Percentiles rank a stretch among this genome's conserved stretches.
These are phyloP conservation scores for Ambrosiella xylebori DNA, from an alignment of 2,329 filamentous ascomycete genomes.

Conservation along the genomic window DNA sequence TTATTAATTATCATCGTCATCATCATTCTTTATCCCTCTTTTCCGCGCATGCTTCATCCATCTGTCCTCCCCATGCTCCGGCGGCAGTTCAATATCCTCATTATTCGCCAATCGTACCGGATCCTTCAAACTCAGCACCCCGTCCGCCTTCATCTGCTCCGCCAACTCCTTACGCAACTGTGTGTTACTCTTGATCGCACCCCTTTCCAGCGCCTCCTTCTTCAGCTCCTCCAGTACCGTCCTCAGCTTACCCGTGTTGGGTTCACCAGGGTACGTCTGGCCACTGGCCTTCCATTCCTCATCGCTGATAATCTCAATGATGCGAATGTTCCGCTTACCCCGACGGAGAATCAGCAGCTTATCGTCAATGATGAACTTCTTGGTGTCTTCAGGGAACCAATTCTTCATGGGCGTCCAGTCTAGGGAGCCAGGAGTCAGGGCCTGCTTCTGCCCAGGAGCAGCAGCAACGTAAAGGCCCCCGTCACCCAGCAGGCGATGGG, in stretches of 20 bases:
- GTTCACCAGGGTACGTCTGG: constrained; percentile 35
- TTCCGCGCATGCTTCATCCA: constrained; percentile 1
- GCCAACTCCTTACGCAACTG: constrained; percentile 19
- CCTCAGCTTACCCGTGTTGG: constrained; percentile 31
- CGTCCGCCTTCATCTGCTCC: constrained; percentile 14
- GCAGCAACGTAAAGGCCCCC: constrained; percentile 46
- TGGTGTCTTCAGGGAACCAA: constrained; percentile 39
- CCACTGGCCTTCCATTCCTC: constrained; percentile 34
- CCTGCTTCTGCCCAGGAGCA: constrained; percentile 24
- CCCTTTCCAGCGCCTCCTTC: constrained; percentile 20
- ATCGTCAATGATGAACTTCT: constrained; percentile 42
- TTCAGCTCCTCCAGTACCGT: constrained; percentile 23
- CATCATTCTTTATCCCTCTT: constrained; percentile 11
- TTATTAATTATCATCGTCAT: neutral
- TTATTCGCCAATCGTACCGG: constrained; percentile 23
- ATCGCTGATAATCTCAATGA: constrained; percentile 42
- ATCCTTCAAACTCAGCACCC: constrained; percentile 10
- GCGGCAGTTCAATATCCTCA: constrained; percentile 24
- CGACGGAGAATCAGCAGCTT: constrained; percentile 42
- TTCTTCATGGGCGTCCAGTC: constrained; percentile 44
- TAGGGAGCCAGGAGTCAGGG: constrained; percentile 32
- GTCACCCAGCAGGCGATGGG: constrained; percentile 35
- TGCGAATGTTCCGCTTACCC: constrained; percentile 45
- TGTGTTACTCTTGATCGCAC: constrained; percentile 16
- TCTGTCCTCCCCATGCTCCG: constrained; percentile 10